Base-by-base conservation (phyloP, 140 eudicot genomes). In the Erigeron philadelphicus region DNA sequence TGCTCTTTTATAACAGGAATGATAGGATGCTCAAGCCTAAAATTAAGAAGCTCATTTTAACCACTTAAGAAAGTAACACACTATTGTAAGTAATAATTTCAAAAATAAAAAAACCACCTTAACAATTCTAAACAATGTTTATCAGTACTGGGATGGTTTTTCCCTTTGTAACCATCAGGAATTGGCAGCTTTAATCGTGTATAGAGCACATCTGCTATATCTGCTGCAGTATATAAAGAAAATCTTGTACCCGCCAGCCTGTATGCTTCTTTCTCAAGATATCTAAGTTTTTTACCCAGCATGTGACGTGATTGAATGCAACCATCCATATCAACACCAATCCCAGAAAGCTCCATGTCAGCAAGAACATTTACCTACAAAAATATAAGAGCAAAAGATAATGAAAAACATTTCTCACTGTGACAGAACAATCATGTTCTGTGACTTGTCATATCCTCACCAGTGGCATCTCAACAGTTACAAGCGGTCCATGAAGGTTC, bases 251-350 rank as follows among this genome's bases (percentile, higher is more conserved):
- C 99, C 31, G 97, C 97, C 73, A 89, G 71, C 63, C 68, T 79
- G 59, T 83, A 83, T 67, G 97, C 99, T 80, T 89, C 95, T 63
- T 80, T 87, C 72, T 89, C 97, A 53, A 94, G 94, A 67, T 25
- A 68, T 80, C 75, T 94, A 43, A 94, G 90, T 72, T 94, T 94
- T 76, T 69, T 83, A 54, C 95, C 88, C 50, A 94, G 64, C 19
- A 85, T 54, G 49, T 87, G 82, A 16, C 97, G 88, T 38, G 95
- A 89, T 72, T 75, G 85, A 35, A 94, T 85, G 83, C 99, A 94
- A 62, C 95, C 90, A 57, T 94, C 97, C 95, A 94, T 89, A 84
- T 94, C 95, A 67, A 94, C 97, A 15, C 99, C 99, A 47, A 94
- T 85, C 57, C 97, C 99, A 23, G 83, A 81, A 35, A 79, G 86